Evolutionary conservation across 164 flowering plant genomes (phyloP).

Genomic region (Stephania japonica): DNA sequence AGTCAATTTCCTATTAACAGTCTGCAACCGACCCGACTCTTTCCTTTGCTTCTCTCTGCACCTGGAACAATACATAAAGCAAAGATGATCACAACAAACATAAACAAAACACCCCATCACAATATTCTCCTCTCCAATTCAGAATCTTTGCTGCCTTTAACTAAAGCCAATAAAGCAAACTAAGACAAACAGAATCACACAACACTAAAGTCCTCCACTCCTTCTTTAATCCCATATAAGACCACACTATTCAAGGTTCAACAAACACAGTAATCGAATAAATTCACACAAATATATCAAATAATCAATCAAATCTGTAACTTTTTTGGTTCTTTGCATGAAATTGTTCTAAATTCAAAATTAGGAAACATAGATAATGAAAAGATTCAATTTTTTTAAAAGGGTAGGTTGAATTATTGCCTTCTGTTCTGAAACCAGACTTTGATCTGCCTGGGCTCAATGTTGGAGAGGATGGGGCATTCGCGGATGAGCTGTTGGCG

Average conservation of each 20-base stretch:
- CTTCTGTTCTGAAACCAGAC: conserved; percentile 88
- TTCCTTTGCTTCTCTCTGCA: conserved; percentile 82
- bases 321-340: too few species aligned
- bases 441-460: conserved; percentile 81
- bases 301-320: neutral
- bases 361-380: too few species aligned
- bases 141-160: neutral
- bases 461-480: conserved; percentile 61
- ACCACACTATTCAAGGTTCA: neutral
- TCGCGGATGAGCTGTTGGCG: conserved; percentile 69
- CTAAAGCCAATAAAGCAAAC: neutral
- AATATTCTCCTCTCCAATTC: neutral
- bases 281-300: neutral
- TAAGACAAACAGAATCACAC: neutral
- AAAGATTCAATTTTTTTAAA: neutral
- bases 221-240: neutral
- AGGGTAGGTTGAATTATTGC: conserved; percentile 17
- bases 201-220: neutral
- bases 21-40: conserved; percentile 66
- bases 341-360: neutral
- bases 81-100: neutral
- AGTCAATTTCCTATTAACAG: conserved; percentile 62
- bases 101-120: neutral
- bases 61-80: conserved; percentile 27
- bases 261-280: neutral